Base-by-base conservation (phyloP, 2,329 filamentous ascomycete species). In the Lasiodiplodia gonubiensis region DNA sequence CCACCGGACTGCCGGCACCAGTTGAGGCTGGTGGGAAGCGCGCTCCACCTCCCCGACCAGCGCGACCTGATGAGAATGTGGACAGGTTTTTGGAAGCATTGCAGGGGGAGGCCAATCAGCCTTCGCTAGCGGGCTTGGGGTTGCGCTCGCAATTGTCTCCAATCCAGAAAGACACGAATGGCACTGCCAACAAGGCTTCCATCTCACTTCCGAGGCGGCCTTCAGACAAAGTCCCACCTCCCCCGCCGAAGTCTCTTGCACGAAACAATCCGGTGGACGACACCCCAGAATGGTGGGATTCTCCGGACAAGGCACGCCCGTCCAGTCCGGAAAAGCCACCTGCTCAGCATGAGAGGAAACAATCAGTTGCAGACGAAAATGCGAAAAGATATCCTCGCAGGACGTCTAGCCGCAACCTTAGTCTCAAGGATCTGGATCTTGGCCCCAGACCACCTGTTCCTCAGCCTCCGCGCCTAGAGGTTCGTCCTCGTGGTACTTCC, bases 31-130 rank as follows among this genome's bases (percentile, higher is more conserved):
- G 16, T 23, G 39, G 67, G 66, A 71, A 71, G 48, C 74, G 73
- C n/a, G 71, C 70, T 35, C 67, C 72, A 37, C 68, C 70, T 16
- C 51, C 68, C 39, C 67, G 72, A 16, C 68, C 71, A 42, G 70
- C 73, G 23, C 70, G 73, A 49, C 64, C 70, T 2, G 55, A 64
- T 5, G 64, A 51, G 12, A 70, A 37, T 11, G 66, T 80, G 25
- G 78, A 80, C 67, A 74, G 73, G 16, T 80, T 80, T 64, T 69
- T 80, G 16, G 71, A 75, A 42, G 74, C 75, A 16, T 68, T 80
- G 39, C 75, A 80, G 66, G 75, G 75, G 21, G 76, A 79, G 57
- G 74, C 74, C 4, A 71, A 70, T 48, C 51, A 66, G 51, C 51
- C 64, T 6, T 57, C 52, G 11, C 14, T 66, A 37, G 61, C 61